Evolutionary conservation across 768 basidiomycete species (phyloP), one percentile per base, ranked within the genome.

Genomic region (Pleurotus cornucopiae): DNA sequence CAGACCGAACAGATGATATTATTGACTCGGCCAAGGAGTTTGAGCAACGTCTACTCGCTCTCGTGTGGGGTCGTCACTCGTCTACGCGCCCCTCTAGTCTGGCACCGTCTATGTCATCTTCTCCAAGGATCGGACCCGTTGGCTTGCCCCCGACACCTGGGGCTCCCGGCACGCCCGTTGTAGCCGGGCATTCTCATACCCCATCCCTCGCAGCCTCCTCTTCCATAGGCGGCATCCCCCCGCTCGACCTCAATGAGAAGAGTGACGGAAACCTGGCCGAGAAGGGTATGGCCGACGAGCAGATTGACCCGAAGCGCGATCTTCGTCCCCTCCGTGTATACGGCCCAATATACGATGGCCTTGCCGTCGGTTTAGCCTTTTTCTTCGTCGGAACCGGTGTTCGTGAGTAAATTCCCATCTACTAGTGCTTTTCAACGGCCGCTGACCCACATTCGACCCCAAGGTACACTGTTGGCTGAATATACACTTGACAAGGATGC

Each of bases 11-110:
- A 41, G 81, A 80, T 59, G 65, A 66, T 41, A 86, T 94, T 61
- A 84, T 92, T 57, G 83, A 86, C 0, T 69, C 85, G 14, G 85
- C 80, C 66, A 78, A 78, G 52, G 89, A 89, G 63, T 87, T 91
- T 61, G 87, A 91, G 62, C 81, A 86, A 39, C 84, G 85, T 61
- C 76, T 94, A 66, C 90, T 93, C 74, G 83, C 84, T 63, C 85
- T 88, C 63, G 86, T 94, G 53, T 92, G 91, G 91, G 71, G 77
- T 41, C 75, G 74, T 7, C 77, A 83, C 49, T 40, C 60, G 6
- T 58, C 59, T 18, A 16, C 52, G 40, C 37, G 44, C 38, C 49
- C 46, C 56, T 66, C 26, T 57, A 61, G 34, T 39, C 18, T 53
- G 14, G 39, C 51, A 2, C 39, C 51, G n/a, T 53, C 51, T 18